Percentiles rank a stretch among this genome's conserved stretches.
phyloP scores from a whole-genome alignment of 75 land plant genomes.

The Isoetes taiwanensis region DNA sequence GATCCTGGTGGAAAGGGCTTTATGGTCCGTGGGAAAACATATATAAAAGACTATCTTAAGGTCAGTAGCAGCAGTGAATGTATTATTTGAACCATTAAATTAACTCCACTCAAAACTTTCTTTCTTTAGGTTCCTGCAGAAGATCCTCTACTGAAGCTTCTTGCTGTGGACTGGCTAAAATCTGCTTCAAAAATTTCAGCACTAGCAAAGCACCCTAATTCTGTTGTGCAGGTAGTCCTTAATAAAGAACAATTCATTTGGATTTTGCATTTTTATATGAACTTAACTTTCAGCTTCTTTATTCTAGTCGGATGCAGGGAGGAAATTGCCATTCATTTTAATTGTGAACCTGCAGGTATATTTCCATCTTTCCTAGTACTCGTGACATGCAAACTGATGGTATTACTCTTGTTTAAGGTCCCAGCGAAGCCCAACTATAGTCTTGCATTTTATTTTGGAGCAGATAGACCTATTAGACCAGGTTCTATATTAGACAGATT shows the following conservation, averaged over 20 bases:
- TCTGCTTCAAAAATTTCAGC: conserved; percentile 17
- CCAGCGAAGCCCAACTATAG: conserved; percentile 29
- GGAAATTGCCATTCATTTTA: conserved; percentile 20
- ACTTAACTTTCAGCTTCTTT: background rate
- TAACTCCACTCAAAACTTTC: background rate
- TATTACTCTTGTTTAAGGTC: conserved; percentile 12
- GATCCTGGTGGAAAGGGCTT: background rate
- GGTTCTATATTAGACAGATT: conserved; percentile 25
- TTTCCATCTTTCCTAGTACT: background rate
- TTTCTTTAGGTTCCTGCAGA: conserved; percentile 29
- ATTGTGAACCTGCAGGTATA: conserved; percentile 27
- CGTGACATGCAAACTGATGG: background rate
- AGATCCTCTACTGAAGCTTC: conserved; percentile 27
- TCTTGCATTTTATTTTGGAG: conserved; percentile 24
- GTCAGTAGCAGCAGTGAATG: background rate
- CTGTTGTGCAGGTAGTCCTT: conserved; percentile 19
- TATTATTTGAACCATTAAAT: background rate
- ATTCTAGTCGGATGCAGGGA: conserved; percentile 19
- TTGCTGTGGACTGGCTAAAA: conserved; percentile 29
- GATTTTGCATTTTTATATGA: background rate
- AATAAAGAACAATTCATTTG: background rate
- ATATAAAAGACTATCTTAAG: background rate
- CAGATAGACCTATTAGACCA: conserved; percentile 22
- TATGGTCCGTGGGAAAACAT: conserved; percentile 6
- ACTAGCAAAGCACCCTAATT: conserved; percentile 19